Percentiles rank a stretch among this genome's conserved stretches.
These are phyloP conservation scores for Aspergillus tubingensis DNA, from an alignment of 2,329 filamentous ascomycete species.

Conservation along the genomic window DNA sequence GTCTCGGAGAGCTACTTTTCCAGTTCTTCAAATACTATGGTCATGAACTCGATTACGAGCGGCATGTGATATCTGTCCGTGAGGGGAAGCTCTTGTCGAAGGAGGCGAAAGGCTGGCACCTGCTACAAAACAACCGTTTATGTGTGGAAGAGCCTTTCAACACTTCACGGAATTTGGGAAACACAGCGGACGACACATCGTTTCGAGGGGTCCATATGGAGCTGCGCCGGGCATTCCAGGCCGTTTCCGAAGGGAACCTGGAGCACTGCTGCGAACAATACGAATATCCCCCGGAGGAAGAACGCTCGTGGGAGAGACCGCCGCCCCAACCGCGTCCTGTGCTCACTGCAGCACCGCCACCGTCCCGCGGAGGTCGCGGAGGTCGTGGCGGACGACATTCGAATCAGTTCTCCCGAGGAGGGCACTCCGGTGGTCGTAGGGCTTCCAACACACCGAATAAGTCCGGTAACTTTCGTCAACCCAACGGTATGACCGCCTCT, in stretches of 20 bases:
- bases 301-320: constrained; percentile 58
- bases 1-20: constrained; percentile 83
- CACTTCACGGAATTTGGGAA: constrained; percentile 81
- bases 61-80: constrained; percentile 79
- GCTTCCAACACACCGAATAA: constrained; percentile 59
- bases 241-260: constrained; percentile 76
- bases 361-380: constrained; percentile 50
- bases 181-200: constrained; percentile 93
- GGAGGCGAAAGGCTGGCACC: constrained; percentile 84
- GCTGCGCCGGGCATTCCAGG: constrained; percentile 81
- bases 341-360: constrained; percentile 46
- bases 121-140: constrained; percentile 75
- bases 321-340: constrained; percentile 58
- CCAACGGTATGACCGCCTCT: constrained; percentile 38
- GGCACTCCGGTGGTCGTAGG: constrained; percentile 52
- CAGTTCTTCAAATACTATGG: constrained; percentile 95
- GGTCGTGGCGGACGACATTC: constrained; percentile 53
- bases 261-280: constrained; percentile 84
- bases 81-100: constrained; percentile 77
- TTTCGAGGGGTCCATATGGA: constrained; percentile 90
- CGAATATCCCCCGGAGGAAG: constrained; percentile 81
- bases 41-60: constrained; percentile 88
- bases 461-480: constrained; percentile 40
- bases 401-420: constrained; percentile 50
- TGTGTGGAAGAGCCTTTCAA: constrained; percentile 99